These are phyloP conservation scores for Wickerhamiella australiensis DNA, from an alignment of 805 yeast genomes.

Conservation along the genomic window DNA sequence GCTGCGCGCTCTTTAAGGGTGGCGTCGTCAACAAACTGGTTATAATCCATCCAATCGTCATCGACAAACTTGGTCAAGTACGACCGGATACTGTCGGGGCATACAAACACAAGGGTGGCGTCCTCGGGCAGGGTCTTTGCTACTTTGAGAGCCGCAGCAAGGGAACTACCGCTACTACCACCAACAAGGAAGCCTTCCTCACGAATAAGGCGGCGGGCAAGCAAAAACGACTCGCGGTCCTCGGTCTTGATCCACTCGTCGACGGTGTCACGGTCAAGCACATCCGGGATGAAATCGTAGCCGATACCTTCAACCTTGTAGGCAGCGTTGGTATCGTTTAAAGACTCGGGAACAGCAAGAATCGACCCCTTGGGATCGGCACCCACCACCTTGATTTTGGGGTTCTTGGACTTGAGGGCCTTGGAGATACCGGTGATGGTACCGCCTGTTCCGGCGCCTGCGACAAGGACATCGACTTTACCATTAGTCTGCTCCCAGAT, in stretches of 20 bases:
- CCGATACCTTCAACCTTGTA: slow-evolving; percentile 88
- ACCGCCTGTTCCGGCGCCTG: slow-evolving; percentile 95
- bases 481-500: slow-evolving; percentile 73
- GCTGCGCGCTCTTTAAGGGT: slow-evolving; percentile 32
- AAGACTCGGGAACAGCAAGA: slow-evolving; percentile 62
- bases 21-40: slow-evolving; percentile 53
- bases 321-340: slow-evolving; percentile 45
- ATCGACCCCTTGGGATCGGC: slow-evolving; percentile 86
- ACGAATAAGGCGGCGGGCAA: slow-evolving; percentile 68
- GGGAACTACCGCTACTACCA: slow-evolving; percentile 80
- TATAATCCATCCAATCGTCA: slow-evolving; percentile 79
- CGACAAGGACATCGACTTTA: slow-evolving; percentile 59
- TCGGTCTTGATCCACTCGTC: slow-evolving; percentile 81
- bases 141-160: slow-evolving; percentile 63
- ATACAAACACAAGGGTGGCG: slow-evolving; percentile 64
- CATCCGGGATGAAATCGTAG: slow-evolving; percentile 78
- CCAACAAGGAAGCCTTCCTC: slow-evolving; percentile 84
- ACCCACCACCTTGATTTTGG: slow-evolving; percentile 50
- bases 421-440: slow-evolving; percentile 73
- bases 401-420: slow-evolving; percentile 60
- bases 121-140: slow-evolving; percentile 57
- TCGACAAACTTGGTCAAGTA: slow-evolving; percentile 79
- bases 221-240: slow-evolving; percentile 64
- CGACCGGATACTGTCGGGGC: slow-evolving; percentile 81
- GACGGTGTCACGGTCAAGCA: slow-evolving; percentile 49